phyloP scores from a whole-genome alignment of 495 filamentous ascomycete genomes.

The Umbilicaria muhlenbergii region DNA sequence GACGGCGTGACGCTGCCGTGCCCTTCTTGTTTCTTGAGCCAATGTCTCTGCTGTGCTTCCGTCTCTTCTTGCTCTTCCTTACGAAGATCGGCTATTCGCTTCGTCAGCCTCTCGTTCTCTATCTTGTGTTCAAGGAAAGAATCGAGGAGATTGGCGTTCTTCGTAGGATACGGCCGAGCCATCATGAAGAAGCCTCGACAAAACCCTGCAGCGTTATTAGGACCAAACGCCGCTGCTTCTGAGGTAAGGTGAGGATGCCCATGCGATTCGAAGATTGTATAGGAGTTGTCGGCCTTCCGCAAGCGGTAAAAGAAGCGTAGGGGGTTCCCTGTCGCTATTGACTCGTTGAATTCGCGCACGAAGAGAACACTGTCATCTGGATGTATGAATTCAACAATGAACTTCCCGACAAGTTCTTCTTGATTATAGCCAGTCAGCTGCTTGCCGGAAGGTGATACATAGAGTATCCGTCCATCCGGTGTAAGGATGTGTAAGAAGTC shows the following conservation, averaged over 20 bases:
- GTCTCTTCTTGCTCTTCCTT: conserved; percentile 74
- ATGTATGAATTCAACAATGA: conserved; percentile 70
- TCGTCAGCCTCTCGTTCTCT: conserved; percentile 78
- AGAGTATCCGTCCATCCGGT: conserved; percentile 65
- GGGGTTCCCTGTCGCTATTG: conserved; percentile 63
- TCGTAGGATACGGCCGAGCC: conserved; percentile 80
- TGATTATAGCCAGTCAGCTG: conserved; percentile 61
- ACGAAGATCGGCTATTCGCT: conserved; percentile 71
- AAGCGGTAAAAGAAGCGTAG: conserved; percentile 86
- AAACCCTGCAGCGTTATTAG: conserved; percentile 44
- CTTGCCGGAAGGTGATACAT: conserved; percentile 67
- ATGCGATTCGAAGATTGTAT: conserved; percentile 71
- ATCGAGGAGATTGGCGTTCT: conserved; percentile 69
- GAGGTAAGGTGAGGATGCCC: conserved; percentile 80
- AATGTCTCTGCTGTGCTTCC: conserved; percentile 32
- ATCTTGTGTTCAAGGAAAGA: conserved; percentile 96
- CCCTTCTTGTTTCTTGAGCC: conserved; percentile 35
- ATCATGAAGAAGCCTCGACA: conserved; percentile 92
- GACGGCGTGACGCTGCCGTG: conserved; percentile 38
- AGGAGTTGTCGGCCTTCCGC: conserved; percentile 55
- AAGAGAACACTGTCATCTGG: conserved; percentile 78
- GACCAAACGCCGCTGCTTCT: conserved; percentile 42
- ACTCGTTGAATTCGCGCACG: conserved; percentile 78
- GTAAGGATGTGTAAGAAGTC: conserved; percentile 82
- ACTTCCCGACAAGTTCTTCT: conserved; percentile 54